Evolutionary conservation across 148 eudicot species (phyloP).

Genomic region (Rhododendron williamsianum): DNA sequence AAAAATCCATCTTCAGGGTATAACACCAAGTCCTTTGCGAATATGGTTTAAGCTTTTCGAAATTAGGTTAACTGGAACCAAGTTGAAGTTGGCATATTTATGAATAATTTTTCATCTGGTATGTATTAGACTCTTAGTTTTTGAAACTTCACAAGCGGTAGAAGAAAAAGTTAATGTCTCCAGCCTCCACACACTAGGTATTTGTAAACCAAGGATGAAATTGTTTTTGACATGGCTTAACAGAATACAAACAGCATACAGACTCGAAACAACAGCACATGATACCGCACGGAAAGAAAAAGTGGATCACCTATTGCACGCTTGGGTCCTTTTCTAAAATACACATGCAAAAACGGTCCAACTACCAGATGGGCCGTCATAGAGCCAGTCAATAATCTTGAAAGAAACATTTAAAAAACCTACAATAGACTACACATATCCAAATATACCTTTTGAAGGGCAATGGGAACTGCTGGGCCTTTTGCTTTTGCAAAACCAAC

Average conservation of each 20-base stretch:
- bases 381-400: neutral
- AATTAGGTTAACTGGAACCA: neutral
- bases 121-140: neutral
- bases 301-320: neutral
- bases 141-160: neutral
- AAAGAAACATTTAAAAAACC: neutral
- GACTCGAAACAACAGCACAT: neutral
- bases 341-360: neutral
- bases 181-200: neutral
- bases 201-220: neutral
- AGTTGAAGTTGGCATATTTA: neutral
- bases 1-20: neutral
- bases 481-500: constrained; percentile 90
- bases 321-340: neutral
- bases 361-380: neutral
- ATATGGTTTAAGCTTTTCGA: neutral
- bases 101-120: neutral
- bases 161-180: neutral
- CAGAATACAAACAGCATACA: neutral
- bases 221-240: neutral
- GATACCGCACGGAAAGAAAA: neutral
- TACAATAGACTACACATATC: neutral
- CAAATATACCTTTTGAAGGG: constrained; percentile 74
- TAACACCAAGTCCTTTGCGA: neutral
- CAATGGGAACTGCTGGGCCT: constrained; percentile 66